Conservation (phyloP, 202 grass and related monocot genomes). For the Elaeis oleifera region DNA sequence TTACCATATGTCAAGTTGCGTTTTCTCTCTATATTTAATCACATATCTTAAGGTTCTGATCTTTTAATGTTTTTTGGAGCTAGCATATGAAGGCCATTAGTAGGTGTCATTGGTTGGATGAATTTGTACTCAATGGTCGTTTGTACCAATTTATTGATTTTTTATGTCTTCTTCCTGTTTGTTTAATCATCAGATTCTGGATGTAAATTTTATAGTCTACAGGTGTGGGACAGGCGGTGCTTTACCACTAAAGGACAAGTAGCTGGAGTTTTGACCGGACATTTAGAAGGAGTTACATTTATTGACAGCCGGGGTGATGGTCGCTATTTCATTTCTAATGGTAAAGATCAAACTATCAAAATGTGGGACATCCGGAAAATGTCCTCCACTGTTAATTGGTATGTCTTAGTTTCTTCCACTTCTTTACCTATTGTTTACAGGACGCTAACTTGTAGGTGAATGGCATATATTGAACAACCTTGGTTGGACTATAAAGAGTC, state of each 20-base stretch:
- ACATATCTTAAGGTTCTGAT: too few relatives aligned
- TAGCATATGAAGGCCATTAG: too few relatives aligned
- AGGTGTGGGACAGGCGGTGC: constrained; percentile 94
- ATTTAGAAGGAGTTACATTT: constrained; percentile 87
- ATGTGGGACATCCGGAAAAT: constrained; percentile 95
- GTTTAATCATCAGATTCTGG: constrained; percentile 1
- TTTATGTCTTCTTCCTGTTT: not conserved
- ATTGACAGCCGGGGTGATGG: constrained; percentile 89
- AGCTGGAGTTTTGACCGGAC: constrained; percentile 68
- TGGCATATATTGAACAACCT: too few relatives aligned
- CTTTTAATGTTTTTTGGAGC: too few relatives aligned
- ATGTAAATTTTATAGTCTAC: not conserved
- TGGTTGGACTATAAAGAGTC: too few relatives aligned
- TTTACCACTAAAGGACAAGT: constrained; percentile 39
- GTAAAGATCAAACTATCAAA: constrained; percentile 93
- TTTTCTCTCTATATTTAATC: too few relatives aligned
- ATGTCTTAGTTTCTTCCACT: not conserved
- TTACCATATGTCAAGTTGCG: too few relatives aligned
- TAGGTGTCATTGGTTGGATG: too few relatives aligned
- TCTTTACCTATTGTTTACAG: too few relatives aligned
- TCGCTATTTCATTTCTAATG: constrained; percentile 82
- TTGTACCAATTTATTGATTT: too few relatives aligned
- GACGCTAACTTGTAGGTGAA: too few relatives aligned
- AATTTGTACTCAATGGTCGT: too few relatives aligned
- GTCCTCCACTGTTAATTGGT: constrained; percentile 33